Conservation (phyloP, 768 basidiomycete genomes). For the Cystobasidium tubakii region DNA sequence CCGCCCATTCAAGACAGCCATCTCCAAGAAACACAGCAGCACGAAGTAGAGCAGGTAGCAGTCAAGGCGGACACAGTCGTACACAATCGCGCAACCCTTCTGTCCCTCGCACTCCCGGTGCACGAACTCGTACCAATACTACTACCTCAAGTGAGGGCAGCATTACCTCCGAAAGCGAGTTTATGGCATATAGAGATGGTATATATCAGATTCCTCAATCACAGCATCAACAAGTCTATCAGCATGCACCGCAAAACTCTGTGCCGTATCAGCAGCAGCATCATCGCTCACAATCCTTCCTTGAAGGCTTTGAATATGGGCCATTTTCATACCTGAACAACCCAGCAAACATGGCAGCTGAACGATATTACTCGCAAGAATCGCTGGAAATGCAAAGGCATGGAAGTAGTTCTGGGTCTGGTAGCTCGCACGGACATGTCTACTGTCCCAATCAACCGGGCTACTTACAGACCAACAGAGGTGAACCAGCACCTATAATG, state of each 20-base stretch:
- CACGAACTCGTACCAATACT: background rate
- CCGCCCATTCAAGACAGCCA: background rate
- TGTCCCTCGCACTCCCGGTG: background rate
- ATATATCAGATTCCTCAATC: background rate
- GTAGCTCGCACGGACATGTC: background rate
- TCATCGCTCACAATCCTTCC: background rate
- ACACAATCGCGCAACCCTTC: background rate
- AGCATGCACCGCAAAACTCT: background rate
- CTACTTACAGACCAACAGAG: no score
- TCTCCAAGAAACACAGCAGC: background rate
- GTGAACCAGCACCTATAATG: background rate
- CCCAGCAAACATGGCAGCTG: background rate
- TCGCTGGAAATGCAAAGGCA: background rate
- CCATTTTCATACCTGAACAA: conserved; percentile 20
- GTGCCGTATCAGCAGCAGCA: background rate
- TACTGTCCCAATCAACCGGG: background rate
- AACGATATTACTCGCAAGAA: conserved; percentile 1
- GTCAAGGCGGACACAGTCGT: background rate
- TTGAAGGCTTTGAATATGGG: conserved; percentile 16
- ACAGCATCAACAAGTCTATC: background rate
- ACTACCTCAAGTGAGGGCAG: conserved; percentile 7
- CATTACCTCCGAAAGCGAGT: conserved; percentile 15
- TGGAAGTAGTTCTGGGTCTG: background rate
- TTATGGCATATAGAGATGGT: conserved; percentile 17
- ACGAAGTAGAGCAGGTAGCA: background rate